Evolutionary conservation across 768 basidiomycete genomes (phyloP).

Genomic region (Thelephora ganbajun): DNA sequence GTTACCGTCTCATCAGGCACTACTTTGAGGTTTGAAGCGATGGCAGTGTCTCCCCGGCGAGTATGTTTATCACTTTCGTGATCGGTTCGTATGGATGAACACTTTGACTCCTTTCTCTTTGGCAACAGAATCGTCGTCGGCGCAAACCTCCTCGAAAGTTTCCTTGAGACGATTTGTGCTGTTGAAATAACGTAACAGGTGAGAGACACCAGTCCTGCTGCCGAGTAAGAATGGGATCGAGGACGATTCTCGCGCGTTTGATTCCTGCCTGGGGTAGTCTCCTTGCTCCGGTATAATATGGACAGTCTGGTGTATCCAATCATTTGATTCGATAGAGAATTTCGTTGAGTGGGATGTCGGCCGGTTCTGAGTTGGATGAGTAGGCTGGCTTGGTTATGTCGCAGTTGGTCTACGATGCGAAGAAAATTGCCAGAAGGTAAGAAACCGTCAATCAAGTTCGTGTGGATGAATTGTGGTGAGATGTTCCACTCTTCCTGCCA

Average conservation of each 20-base stretch:
- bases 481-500: not conserved
- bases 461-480: not conserved
- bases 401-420: slow-evolving; percentile 1
- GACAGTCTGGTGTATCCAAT: slow-evolving; percentile 4
- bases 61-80: no score
- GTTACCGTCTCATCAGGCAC: no score
- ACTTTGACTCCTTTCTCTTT: no score
- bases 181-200: no score
- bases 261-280: not conserved
- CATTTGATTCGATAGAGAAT: slow-evolving; percentile 11
- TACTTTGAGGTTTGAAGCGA: no score
- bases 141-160: no score
- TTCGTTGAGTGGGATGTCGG: slow-evolving; percentile 17
- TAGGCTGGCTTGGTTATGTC: slow-evolving; percentile 8
- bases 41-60: no score
- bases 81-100: no score
- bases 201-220: no score
- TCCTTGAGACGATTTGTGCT: no score
- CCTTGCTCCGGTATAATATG: not conserved
- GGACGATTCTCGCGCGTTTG: not conserved
- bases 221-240: not conserved
- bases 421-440: slow-evolving; percentile 2
- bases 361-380: slow-evolving; percentile 20
- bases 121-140: no score
- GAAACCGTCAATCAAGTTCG: not conserved